Evolutionary conservation across 495 filamentous ascomycete species (phyloP).

Genomic region (Podospora didyma): DNA sequence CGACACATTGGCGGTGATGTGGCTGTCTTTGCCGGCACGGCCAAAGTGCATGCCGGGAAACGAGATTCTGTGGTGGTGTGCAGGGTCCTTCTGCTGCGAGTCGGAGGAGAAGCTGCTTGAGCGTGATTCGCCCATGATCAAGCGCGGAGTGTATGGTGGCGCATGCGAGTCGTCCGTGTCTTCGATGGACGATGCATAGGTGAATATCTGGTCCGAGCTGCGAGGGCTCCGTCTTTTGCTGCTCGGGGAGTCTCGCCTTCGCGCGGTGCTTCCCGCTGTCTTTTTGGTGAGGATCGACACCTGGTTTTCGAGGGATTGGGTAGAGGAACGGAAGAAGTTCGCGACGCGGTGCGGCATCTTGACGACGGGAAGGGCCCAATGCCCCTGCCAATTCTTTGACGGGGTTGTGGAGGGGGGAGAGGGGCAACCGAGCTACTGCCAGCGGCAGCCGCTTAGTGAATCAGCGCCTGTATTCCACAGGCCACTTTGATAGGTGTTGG

Average conservation of each 20-base stretch:
- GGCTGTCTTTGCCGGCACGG: constrained; percentile 41
- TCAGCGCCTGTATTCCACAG: too few relatives aligned
- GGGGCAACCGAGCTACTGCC: background rate
- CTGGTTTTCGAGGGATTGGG: constrained; percentile 29
- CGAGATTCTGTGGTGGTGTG: constrained; percentile 44
- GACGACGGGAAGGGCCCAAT: background rate
- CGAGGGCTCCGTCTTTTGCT: constrained; percentile 19
- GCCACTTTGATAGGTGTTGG: too few relatives aligned
- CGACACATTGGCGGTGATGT: constrained; percentile 43
- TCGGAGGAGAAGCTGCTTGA: constrained; percentile 24
- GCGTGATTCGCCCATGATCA: constrained; percentile 29
- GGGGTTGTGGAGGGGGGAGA: constrained; percentile 5
- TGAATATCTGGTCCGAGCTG: constrained; percentile 28
- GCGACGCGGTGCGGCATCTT: constrained; percentile 49
- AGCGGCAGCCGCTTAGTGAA: too few relatives aligned
- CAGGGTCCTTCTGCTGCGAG: constrained; percentile 22
- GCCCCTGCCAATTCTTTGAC: constrained; percentile 8
- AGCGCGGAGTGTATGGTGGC: constrained; percentile 11
- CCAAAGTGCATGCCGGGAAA: constrained; percentile 45
- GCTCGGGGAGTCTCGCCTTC: constrained; percentile 23
- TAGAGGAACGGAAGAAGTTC: constrained; percentile 45
- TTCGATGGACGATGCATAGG: constrained; percentile 31
- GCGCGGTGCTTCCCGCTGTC: constrained; percentile 8
- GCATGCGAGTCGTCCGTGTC: constrained; percentile 24
- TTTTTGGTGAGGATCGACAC: constrained; percentile 30